These are phyloP conservation scores for Tilletia setariae DNA, from an alignment of 1,284 basidiomycete species.

Conservation along the genomic window DNA sequence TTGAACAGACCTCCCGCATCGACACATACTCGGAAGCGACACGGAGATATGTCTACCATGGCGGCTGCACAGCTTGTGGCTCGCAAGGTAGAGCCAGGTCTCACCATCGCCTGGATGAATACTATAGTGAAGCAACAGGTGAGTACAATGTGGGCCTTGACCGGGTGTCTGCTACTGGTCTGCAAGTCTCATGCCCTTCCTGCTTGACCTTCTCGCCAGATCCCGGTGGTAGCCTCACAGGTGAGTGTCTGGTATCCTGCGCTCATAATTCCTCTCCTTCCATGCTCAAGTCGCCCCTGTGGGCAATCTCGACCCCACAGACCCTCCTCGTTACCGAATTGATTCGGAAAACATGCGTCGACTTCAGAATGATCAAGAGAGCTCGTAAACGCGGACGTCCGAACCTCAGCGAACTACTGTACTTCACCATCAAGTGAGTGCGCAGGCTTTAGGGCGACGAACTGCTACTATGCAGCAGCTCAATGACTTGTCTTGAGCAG, in stretches of 20 bases:
- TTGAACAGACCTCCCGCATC: too few species aligned
- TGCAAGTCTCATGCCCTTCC: not conserved
- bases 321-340: not conserved
- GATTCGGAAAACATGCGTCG: not conserved
- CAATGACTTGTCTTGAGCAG: not conserved
- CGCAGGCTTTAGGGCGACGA: too few species aligned
- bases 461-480: too few species aligned
- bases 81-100: not conserved
- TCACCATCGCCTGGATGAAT: not conserved
- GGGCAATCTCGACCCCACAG: not conserved
- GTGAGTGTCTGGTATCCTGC: not conserved
- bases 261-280: not conserved
- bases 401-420: conserved; percentile 2
- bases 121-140: conserved; percentile 9
- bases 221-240: conserved; percentile 6
- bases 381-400: not conserved
- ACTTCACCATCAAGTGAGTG: conserved; percentile 10
- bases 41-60: not conserved
- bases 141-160: too few species aligned
- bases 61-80: not conserved
- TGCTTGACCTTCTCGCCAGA: not conserved
- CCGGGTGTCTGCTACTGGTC: not conserved
- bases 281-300: not conserved
- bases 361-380: not conserved
- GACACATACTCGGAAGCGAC: too few species aligned